Percentiles rank a stretch among this genome's conserved stretches.
Conservation (phyloP, 257 asterid species). For the Primulina tabacum region DNA sequence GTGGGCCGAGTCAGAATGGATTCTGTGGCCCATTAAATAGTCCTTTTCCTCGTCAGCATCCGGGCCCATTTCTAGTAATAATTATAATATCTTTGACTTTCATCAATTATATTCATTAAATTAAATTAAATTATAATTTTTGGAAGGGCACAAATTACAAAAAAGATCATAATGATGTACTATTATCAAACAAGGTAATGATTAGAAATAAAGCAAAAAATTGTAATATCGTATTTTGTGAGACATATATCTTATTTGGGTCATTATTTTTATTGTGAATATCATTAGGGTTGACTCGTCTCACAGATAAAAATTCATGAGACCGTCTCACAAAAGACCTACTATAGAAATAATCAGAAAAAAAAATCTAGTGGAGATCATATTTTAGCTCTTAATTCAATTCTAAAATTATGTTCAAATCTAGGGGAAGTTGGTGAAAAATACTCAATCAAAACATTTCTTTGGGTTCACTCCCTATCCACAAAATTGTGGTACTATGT, state of each 20-base stretch:
- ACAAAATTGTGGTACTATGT: too few species aligned
- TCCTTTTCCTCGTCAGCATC: slow-evolving; percentile 25
- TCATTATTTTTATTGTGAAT: too few species aligned
- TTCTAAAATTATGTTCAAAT: too few species aligned
- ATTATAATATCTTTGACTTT: slow-evolving; percentile 38
- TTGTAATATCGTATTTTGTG: too few species aligned
- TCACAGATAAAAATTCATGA: too few species aligned
- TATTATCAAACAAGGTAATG: slow-evolving; percentile 24
- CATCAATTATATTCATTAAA: not conserved
- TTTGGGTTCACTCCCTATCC: too few species aligned
- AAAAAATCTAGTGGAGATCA: slow-evolving; percentile 21
- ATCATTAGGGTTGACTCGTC: too few species aligned
- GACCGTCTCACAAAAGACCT: too few species aligned
- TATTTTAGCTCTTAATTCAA: slow-evolving; percentile 13
- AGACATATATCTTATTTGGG: too few species aligned
- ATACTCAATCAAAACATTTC: too few species aligned
- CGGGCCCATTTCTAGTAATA: slow-evolving; percentile 38
- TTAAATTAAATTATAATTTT: slow-evolving; percentile 16
- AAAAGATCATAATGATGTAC: slow-evolving; percentile 17
- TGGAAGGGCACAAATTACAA: slow-evolving; percentile 16
- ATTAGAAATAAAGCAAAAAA: slow-evolving; percentile 28
- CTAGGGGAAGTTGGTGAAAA: too few species aligned
- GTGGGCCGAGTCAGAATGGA: slow-evolving; percentile 39
- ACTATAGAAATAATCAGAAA: slow-evolving; percentile 24
- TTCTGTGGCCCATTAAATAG: slow-evolving; percentile 43